Base-by-base conservation (phyloP, 2,329 filamentous ascomycete species). In the Talaromyces pinophilus region DNA sequence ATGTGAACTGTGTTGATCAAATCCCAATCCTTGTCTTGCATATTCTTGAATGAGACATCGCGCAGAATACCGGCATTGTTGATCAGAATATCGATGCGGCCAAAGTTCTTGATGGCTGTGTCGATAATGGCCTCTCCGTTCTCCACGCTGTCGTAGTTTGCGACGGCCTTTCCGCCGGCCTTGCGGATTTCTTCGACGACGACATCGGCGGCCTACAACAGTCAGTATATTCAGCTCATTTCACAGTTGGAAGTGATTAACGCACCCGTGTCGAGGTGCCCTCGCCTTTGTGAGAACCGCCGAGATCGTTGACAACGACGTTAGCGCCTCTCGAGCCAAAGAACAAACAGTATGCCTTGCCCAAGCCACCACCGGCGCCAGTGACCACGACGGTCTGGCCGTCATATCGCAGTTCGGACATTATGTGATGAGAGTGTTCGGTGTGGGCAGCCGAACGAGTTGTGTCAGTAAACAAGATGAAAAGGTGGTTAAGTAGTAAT, bases 61-160 rank as follows among this genome's bases (percentile, higher is more conserved):
- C 94, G 90, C 68, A 97, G 86, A 76, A 98, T 98, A 76, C 95
- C 94, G 68, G 95, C 95, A 78, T 98, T 99, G 86, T 99, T 99
- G 82, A 99, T 90, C 74, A 99, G 89, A 70, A 99, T 84, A 79
- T 99, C 94, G 80, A 99, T 87, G 74, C 94, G 92, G 72, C 82
- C 82, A 65, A 83, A 83, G 69, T 74, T 76, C 73, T 82, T 79
- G 69, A 83, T 81, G 40, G 82, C 82, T 17, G 82, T 82, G 25
- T 83, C 94, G 82, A 99, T 96, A 79, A 99, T 98, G 81, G 87
- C 90, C 68, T 98, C 94, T 74, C 95, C 95, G 74, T 94, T 86
- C 83, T 95, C 92, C 64, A 83, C 82, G 68, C 80, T 83, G 83
- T 99, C 91, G 85, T 98, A 98, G 87, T 97, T 98, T 80, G 94